Percentiles rank a stretch among this genome's conserved stretches.
phyloP scores from a whole-genome alignment of 306 rosid species.

The Erythrophleum fordii region DNA sequence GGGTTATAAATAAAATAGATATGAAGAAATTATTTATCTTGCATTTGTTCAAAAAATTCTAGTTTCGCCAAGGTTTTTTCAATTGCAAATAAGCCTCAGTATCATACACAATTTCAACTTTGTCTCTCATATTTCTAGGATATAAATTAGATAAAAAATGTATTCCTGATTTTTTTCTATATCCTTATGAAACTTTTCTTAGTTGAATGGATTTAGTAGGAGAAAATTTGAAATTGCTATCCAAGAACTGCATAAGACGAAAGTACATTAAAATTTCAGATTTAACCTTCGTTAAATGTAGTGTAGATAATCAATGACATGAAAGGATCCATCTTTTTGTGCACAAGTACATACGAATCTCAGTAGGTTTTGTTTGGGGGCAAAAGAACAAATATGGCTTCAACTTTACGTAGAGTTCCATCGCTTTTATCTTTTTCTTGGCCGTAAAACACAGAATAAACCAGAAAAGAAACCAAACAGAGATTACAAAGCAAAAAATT shows the following conservation, averaged over 20 bases:
- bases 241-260: neutral
- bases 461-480: neutral
- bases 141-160: neutral
- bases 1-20: neutral
- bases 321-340: neutral
- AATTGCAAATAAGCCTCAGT: neutral
- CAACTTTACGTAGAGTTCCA: neutral
- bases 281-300: neutral
- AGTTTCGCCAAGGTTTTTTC: neutral
- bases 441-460: neutral
- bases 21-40: neutral
- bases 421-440: neutral
- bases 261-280: slow-evolving; percentile 6
- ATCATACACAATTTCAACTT: neutral
- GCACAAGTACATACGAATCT: neutral
- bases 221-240: neutral
- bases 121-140: neutral
- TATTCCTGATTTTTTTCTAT: neutral
- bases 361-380: slow-evolving; percentile 16
- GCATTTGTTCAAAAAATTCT: neutral
- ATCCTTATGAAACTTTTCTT: neutral
- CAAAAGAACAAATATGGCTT: neutral
- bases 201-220: neutral
- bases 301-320: slow-evolving; percentile 1
- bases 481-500: neutral